Evolutionary conservation across 805 yeast species (phyloP), one percentile per base, ranked within the genome.

Genomic region (Ogataea methylovora): DNA sequence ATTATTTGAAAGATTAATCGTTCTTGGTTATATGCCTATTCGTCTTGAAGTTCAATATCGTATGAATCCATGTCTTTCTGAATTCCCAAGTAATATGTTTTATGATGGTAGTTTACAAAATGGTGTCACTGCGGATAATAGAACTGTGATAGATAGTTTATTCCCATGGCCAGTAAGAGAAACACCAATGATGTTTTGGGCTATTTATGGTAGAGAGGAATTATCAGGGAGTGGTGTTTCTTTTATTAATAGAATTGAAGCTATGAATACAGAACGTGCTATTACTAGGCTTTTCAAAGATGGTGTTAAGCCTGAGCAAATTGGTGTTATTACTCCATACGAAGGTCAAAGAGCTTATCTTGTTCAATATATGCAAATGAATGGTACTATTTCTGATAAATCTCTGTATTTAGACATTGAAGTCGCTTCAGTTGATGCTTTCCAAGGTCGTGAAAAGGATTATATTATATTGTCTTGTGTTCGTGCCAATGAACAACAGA

Each of bases 151-250:
- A 1, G 61, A 71, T 21, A 65, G 76, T 6, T 63, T 70, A 5
- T 86, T 87, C 62, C 95, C 95, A n/a, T 88, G 96, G 97, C 95
- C 95, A 2, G 79, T 83, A 19, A 65, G 67, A 17, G 79, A 76
- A 32, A 69, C 67, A 5, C 97, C 96, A n/a, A 85, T 86, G 95
- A 83, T 88, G 92, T 84, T 88, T 49, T 87, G 96, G 96, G 80
- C 84, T 1, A 79, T 79, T 44, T 76, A 77, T 51, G 95, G 96
- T 26, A 77, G 81, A 44, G 97, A 88, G 62, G 97, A 88, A 57
- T 73, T 88, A 33, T 76, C 92, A 17, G 73, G 79, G 0, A 71
- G 76, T 42, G 97, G 96, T 38, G 78, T 81, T 5, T 82, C 94
- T 8, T 87, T 67, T 49, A 65, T 88, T 46, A 88, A 88, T 58